phyloP scores from a whole-genome alignment of 176 grass and related monocot genomes.

The Melocanna baccifera region DNA sequence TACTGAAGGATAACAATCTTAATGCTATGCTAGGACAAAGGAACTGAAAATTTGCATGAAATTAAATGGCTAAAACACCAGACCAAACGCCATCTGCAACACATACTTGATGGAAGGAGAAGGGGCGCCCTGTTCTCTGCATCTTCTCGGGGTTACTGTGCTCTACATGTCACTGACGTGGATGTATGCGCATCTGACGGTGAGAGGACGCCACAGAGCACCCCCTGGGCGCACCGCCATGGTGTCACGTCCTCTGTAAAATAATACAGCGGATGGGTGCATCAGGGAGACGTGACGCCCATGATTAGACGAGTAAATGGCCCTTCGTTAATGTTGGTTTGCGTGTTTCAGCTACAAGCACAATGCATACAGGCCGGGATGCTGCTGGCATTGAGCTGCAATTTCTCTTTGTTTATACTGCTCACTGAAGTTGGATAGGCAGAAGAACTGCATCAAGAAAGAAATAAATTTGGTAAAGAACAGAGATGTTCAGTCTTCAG shows the following conservation, averaged over 20 bases:
- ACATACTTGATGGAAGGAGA: slow-evolving; percentile 28
- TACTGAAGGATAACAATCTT: slow-evolving; percentile 37
- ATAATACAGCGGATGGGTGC: slow-evolving; percentile 37
- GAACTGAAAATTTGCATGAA: not conserved
- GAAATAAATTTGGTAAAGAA: not conserved
- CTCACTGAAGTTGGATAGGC: not conserved
- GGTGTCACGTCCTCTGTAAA: slow-evolving; percentile 56
- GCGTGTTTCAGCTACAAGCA: slow-evolving; percentile 11
- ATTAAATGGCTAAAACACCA: slow-evolving; percentile 22
- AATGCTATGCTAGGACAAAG: not conserved
- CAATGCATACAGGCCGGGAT: not conserved
- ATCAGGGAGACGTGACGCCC: slow-evolving; percentile 42
- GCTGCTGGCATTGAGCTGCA: slow-evolving; percentile 22
- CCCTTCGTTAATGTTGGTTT: slow-evolving; percentile 28
- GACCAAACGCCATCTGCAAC: slow-evolving; percentile 36
- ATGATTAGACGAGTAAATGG: slow-evolving; percentile 44
- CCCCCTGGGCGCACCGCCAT: slow-evolving; percentile 40
- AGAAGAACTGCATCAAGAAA: not conserved
- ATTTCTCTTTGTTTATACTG: slow-evolving; percentile 13
- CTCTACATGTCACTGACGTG: slow-evolving; percentile 32
- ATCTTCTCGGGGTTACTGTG: slow-evolving; percentile 10
- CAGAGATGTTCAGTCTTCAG: not conserved
- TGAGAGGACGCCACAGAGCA: slow-evolving; percentile 17
- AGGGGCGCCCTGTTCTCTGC: not conserved
- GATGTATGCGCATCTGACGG: slow-evolving; percentile 28